Evolutionary conservation across 169 alveolate species (phyloP).

Genomic region (Plasmodium chabaudi): DNA sequence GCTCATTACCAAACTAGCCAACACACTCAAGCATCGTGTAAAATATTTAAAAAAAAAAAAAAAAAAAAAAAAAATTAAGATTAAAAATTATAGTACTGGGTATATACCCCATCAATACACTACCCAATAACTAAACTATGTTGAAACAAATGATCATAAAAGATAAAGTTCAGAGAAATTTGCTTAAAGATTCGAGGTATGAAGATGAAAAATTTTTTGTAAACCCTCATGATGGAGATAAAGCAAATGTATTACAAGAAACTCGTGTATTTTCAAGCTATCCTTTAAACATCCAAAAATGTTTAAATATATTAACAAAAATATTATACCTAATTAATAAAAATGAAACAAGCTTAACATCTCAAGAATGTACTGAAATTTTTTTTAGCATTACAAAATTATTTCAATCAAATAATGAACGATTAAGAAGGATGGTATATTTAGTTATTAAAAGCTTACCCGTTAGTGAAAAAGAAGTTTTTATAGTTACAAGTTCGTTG

Average conservation of each 20-base stretch:
- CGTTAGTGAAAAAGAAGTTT: constrained; percentile 93
- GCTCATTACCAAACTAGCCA: no score
- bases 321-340: constrained; percentile 87
- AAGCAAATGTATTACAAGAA: constrained; percentile 90
- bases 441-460: constrained; percentile 93
- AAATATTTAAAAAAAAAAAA: no score
- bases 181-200: constrained; percentile 24
- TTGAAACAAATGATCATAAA: constrained; percentile 45
- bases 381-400: constrained; percentile 96
- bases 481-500: constrained; percentile 95
- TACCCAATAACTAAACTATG: background rate
- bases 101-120: background rate
- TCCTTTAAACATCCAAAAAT: constrained; percentile 87
- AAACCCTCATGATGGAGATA: constrained; percentile 84
- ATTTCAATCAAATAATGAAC: constrained; percentile 92
- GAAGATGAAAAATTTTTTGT: constrained; percentile 51
- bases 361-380: constrained; percentile 92
- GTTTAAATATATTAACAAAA: constrained; percentile 89
- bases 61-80: no score
- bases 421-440: constrained; percentile 93
- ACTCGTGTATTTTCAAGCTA: constrained; percentile 91
- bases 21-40: no score
- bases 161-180: constrained; percentile 53
- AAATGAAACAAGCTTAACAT: constrained; percentile 91
- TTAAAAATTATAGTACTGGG: no score